Base-by-base conservation (phyloP, 2,329 filamentous ascomycete genomes). In the Xylariaceae sp. region DNA sequence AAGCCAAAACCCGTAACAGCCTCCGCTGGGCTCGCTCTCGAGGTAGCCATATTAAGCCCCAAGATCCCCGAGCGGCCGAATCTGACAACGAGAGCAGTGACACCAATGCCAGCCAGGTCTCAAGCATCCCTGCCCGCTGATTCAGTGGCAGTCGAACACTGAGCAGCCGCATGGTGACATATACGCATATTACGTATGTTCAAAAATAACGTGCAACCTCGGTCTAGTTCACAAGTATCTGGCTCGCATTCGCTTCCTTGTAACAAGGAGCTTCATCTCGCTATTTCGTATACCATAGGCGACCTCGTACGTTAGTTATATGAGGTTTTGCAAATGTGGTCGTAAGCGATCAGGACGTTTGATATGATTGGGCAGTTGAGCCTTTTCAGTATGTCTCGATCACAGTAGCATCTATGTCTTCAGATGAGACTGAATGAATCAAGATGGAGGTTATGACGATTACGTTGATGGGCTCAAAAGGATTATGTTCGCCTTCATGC, bases 91-190 rank as follows among this genome's bases (percentile, higher is more conserved):
- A 61, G 19, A 71, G 69, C 58, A 71, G 69, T 16, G 66, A 72
- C 44, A 72, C 70, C 6, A 70, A 71, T 54, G 70, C 70, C 8
- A 71, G 70, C 17, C 60, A 67, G 7, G 69, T 64, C 4, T 62
- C 65, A 29, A 71, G 69, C 48, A 72, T 72, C 11, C 70, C 69
- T 26, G 69, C 70, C 16, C 65, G 50, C 23, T 60, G 28, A 64
- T 40, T 33, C 12, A 45, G 40, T 16, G 4, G 11, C 26, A 4
- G 6, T n/a, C 12, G 17, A 44, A 17, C 21, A 6, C 29, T 8
- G 26, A 43, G 29, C 8, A 19, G 4, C 8, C 8, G 8, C 8
- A 12, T 28, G 19, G 8, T 26, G 17, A 17, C n/a, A 24, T 6
- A 31, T 14, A 46, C 24, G 28, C 9, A 34, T 31, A 29, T 44